Conservation (phyloP, 2,329 filamentous ascomycete species). For the Colletotrichum shisoi region DNA sequence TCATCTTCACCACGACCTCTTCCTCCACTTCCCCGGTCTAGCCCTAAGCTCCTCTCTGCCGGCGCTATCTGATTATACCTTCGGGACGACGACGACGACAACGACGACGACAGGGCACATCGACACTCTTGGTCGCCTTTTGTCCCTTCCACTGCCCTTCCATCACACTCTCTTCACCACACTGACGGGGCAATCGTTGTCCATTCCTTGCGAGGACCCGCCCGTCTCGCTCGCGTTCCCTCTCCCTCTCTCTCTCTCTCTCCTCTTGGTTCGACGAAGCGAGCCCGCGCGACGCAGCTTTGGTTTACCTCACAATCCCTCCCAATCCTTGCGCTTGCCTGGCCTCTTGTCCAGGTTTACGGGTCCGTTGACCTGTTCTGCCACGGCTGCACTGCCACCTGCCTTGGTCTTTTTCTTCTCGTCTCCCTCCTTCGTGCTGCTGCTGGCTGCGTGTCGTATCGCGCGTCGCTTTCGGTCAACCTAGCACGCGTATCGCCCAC, state of each 20-base stretch:
- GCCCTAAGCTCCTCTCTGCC: background rate
- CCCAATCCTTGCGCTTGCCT: slow-evolving; percentile 8
- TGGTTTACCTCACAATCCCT: slow-evolving; percentile 8
- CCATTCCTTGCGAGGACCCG: slow-evolving; percentile 5
- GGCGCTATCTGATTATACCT: slow-evolving; percentile 2
- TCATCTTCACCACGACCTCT: slow-evolving; percentile 6
- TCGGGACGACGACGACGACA: background rate
- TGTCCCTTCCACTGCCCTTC: background rate
- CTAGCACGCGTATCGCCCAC: slow-evolving; percentile 11
- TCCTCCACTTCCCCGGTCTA: slow-evolving; percentile 1
- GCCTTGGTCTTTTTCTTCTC: background rate
- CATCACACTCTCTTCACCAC: slow-evolving; percentile 8
- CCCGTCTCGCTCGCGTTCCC: no score
- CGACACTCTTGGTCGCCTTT: background rate
- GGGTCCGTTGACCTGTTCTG: background rate
- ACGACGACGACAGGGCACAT: background rate
- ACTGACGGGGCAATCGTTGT: background rate
- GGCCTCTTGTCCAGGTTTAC: slow-evolving; percentile 3
- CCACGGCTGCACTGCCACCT: slow-evolving; percentile 26
- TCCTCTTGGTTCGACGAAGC: slow-evolving; percentile 3
- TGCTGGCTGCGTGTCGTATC: slow-evolving; percentile 15
- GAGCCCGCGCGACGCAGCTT: slow-evolving; percentile 9
- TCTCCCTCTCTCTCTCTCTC: no score
- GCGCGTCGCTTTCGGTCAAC: slow-evolving; percentile 31
- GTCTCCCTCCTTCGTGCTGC: background rate